phyloP scores from a whole-genome alignment of 768 basidiomycete species.

The Trametes gibbosa region DNA sequence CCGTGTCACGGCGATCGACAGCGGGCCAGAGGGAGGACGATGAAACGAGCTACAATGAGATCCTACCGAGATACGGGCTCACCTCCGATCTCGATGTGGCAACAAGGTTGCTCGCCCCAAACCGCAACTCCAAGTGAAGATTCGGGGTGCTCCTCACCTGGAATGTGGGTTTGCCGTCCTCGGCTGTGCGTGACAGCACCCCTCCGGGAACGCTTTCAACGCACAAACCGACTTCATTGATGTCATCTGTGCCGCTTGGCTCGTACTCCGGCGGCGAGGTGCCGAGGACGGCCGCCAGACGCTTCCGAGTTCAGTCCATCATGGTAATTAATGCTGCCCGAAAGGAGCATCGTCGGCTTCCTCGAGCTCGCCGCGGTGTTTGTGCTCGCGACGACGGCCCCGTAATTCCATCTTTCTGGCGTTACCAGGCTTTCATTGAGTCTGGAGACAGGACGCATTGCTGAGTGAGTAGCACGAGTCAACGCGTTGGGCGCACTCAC shows the following conservation, averaged over 20 bases:
- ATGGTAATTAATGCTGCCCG: no score
- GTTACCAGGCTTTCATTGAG: no score
- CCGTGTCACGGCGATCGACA: neutral
- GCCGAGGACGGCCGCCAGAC: neutral
- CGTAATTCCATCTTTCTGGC: no score
- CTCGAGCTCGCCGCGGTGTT: no score
- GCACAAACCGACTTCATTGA: neutral
- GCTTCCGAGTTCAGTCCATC: no score
- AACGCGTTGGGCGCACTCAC: neutral
- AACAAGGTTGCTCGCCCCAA: slow-evolving; percentile 4
- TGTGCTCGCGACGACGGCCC: no score
- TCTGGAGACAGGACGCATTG: no score
- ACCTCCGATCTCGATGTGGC: slow-evolving; percentile 18
- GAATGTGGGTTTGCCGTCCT: neutral
- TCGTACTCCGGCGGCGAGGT: neutral
- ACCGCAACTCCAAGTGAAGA: slow-evolving; percentile 2
- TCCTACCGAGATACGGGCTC: neutral
- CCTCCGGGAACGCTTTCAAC: neutral
- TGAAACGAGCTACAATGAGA: slow-evolving; percentile 3
- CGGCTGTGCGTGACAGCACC: neutral
- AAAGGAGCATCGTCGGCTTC: no score
- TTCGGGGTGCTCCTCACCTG: slow-evolving; percentile 8
- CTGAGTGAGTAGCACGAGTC: no score
- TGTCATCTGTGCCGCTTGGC: slow-evolving; percentile 1
- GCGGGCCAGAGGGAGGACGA: neutral